Percentiles rank a stretch among this genome's conserved stretches.
These are phyloP conservation scores for Garcileccinum viscosum DNA, from an alignment of 1,284 basidiomycete genomes.

Conservation along the genomic window DNA sequence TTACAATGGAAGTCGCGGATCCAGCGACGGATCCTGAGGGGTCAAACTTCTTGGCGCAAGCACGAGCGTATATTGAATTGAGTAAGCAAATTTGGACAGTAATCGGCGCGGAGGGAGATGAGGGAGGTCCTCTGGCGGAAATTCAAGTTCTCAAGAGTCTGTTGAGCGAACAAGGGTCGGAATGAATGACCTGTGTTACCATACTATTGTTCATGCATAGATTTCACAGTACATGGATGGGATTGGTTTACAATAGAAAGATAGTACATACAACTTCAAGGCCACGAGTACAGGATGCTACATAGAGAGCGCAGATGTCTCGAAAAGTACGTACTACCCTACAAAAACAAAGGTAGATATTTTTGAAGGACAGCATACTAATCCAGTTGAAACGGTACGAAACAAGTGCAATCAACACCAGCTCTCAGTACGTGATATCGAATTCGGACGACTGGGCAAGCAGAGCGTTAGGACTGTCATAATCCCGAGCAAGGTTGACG, in stretches of 20 bases:
- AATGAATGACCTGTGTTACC: neutral
- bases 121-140: slow-evolving; percentile 62
- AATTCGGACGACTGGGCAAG: neutral
- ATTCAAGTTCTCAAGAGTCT: slow-evolving; percentile 48
- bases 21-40: neutral
- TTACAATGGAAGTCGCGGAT: slow-evolving; percentile 31
- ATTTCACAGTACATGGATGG: neutral
- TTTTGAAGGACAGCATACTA: neutral
- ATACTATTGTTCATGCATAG: neutral
- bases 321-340: neutral
- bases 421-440: neutral
- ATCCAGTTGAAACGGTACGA: neutral
- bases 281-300: neutral
- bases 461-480: neutral
- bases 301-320: neutral
- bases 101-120: slow-evolving; percentile 66
- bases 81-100: slow-evolving; percentile 49
- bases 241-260: neutral
- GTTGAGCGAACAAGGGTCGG: slow-evolving; percentile 17
- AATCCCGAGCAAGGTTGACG: slow-evolving; percentile 53
- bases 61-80: slow-evolving; percentile 47
- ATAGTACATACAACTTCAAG: neutral
- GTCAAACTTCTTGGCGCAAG: slow-evolving; percentile 25
- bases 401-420: neutral
- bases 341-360: neutral